phyloP scores from a whole-genome alignment of 192 early-diverging fungal genomes.

The Linnemannia hyalina region DNA sequence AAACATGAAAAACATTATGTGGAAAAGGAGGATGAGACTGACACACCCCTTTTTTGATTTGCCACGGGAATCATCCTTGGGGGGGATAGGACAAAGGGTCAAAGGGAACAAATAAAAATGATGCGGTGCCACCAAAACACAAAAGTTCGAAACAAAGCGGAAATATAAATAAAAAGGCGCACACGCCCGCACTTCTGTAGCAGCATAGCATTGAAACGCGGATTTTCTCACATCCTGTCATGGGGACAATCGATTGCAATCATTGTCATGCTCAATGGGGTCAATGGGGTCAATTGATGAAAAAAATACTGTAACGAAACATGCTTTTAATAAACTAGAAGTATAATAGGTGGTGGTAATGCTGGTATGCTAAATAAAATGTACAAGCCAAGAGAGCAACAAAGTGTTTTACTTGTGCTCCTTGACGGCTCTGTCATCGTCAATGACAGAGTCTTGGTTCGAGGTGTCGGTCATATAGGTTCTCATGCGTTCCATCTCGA shows the following conservation, averaged over 20 bases:
- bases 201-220: too few relatives aligned
- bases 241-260: too few relatives aligned
- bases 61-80: neutral
- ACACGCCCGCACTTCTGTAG: too few relatives aligned
- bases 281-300: neutral
- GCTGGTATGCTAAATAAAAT: constrained; percentile 7
- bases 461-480: constrained; percentile 17
- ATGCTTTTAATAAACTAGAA: constrained; percentile 1
- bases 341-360: neutral
- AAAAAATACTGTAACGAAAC: neutral
- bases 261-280: neutral
- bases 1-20: neutral
- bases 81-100: too few relatives aligned
- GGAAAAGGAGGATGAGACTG: neutral
- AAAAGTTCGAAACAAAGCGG: too few relatives aligned
- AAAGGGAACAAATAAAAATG: too few relatives aligned
- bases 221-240: too few relatives aligned
- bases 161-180: too few relatives aligned
- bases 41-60: neutral
- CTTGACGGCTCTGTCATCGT: neutral
- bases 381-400: neutral
- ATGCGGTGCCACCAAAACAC: too few relatives aligned
- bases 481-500: constrained; percentile 43
- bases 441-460: constrained; percentile 26
- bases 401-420: neutral